Conservation (phyloP, 23 red algal genomes). For the Gracilaria domingensis region DNA sequence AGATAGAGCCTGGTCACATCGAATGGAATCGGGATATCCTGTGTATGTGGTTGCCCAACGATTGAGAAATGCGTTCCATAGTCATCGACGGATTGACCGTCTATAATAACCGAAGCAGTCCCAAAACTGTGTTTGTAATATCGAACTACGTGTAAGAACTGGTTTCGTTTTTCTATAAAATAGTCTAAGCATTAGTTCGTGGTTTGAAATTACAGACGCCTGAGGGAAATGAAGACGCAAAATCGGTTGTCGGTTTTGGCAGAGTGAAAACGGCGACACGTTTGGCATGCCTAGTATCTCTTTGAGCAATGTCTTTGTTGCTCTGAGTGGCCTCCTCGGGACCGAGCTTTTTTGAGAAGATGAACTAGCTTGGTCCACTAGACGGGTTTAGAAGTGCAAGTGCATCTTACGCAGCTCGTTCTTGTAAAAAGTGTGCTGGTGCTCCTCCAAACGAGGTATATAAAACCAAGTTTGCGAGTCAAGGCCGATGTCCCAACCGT, state of each 20-base stretch:
- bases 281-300: not conserved
- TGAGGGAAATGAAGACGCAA: slow-evolving; percentile 9
- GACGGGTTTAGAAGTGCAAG: too few relatives aligned
- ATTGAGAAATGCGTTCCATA: slow-evolving; percentile 46
- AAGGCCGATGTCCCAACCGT: too few relatives aligned
- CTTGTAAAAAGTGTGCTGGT: too few relatives aligned
- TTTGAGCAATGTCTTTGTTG: not conserved
- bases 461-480: too few relatives aligned
- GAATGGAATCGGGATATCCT: slow-evolving; percentile 25
- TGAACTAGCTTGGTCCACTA: slow-evolving; percentile 31
- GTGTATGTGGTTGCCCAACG: slow-evolving; percentile 41
- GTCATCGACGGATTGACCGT: not conserved
- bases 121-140: slow-evolving; percentile 11
- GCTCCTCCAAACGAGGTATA: too few relatives aligned
- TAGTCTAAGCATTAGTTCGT: not conserved
- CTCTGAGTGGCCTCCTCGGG: not conserved
- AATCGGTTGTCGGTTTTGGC: slow-evolving; percentile 1
- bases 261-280: slow-evolving; percentile 18
- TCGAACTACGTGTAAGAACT: slow-evolving; percentile 44
- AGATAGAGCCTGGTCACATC: slow-evolving; percentile 17
- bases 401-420: too few relatives aligned
- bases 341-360: slow-evolving; percentile 5
- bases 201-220: slow-evolving; percentile 44
- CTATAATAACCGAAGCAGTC: not conserved
- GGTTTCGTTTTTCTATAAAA: slow-evolving; percentile 20